Conservation (phyloP, 345 rosid genomes). For the Rhodomyrtus tomentosa region DNA sequence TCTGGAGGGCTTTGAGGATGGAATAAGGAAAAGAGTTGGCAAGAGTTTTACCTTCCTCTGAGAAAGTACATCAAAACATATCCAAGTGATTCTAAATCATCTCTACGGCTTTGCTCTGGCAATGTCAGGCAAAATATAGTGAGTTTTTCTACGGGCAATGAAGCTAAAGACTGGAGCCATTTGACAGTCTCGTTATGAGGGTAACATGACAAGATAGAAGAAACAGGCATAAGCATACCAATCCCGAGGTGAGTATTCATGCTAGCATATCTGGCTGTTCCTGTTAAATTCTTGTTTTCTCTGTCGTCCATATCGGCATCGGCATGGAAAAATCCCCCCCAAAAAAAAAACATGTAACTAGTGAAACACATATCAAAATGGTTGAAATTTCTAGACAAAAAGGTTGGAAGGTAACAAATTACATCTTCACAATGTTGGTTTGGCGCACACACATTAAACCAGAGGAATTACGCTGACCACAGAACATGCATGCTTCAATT, state of each 20-base stretch:
- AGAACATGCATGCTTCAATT: not conserved
- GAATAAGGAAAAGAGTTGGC: not conserved
- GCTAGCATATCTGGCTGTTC: slow-evolving; percentile 97
- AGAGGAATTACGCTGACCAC: not conserved
- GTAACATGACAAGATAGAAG: not conserved
- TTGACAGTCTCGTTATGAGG: not conserved
- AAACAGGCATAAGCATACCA: slow-evolving; percentile 28
- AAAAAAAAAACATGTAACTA: not conserved
- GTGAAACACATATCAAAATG: not conserved
- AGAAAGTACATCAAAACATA: slow-evolving; percentile 83
- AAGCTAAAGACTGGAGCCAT: not conserved
- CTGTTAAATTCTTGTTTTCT: slow-evolving; percentile 88
- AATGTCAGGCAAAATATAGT: not conserved
- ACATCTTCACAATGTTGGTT: not conserved
- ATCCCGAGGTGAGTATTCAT: slow-evolving; percentile 95
- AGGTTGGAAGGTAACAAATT: not conserved
- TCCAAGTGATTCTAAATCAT: slow-evolving; percentile 91
- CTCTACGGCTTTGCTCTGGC: slow-evolving; percentile 97
- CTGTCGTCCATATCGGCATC: slow-evolving; percentile 37
- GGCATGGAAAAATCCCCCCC: not conserved
- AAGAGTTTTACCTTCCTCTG: slow-evolving; percentile 61
- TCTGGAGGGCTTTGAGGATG: not conserved
- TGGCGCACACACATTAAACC: not conserved
- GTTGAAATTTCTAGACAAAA: not conserved
- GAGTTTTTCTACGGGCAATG: not conserved